A percentile compares a stretch with the other conserved stretches of the same genome.
These are phyloP conservation scores for Pholiota molesta DNA, from an alignment of 768 basidiomycete species.

Conservation along the genomic window DNA sequence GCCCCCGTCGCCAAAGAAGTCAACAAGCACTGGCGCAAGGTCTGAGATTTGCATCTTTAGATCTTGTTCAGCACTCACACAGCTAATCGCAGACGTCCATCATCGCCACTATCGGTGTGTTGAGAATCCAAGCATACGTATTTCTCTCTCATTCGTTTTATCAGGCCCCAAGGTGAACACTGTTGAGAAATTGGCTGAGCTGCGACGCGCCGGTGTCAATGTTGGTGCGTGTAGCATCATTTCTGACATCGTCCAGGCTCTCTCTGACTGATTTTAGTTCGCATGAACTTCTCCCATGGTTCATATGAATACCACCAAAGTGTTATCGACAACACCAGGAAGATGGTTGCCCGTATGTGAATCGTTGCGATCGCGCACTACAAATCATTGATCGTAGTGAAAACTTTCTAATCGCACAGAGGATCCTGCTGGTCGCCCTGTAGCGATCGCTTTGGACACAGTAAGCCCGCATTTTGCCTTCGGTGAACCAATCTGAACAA, in stretches of 20 bases:
- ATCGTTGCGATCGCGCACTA: neutral
- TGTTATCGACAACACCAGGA: slow-evolving; percentile 96
- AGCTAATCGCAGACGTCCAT: slow-evolving; percentile 77
- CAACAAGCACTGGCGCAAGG: slow-evolving; percentile 92
- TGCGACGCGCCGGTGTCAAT: slow-evolving; percentile 94
- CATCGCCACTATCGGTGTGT: slow-evolving; percentile 94
- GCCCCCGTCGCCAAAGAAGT: slow-evolving; percentile 73
- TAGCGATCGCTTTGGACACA: slow-evolving; percentile 98
- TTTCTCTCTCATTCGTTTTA: slow-evolving; percentile 8
- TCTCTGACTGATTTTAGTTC: slow-evolving; percentile 55
- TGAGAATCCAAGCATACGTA: slow-evolving; percentile 10
- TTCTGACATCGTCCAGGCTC: neutral
- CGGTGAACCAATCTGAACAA: slow-evolving; percentile 11
- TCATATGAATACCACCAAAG: slow-evolving; percentile 98
- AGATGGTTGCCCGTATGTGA: slow-evolving; percentile 73
- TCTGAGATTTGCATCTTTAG: slow-evolving; percentile 31
- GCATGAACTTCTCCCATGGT: slow-evolving; percentile 99
- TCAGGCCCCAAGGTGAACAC: slow-evolving; percentile 93
- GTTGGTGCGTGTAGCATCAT: slow-evolving; percentile 67
- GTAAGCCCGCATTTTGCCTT: slow-evolving; percentile 46
- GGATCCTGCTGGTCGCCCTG: slow-evolving; percentile 80
- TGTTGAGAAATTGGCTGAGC: slow-evolving; percentile 82
- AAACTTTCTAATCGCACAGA: slow-evolving; percentile 37
- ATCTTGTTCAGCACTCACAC: slow-evolving; percentile 12
- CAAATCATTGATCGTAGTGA: slow-evolving; percentile 4